phyloP scores from a whole-genome alignment of 176 grass and related monocot species.

The Oryza nivara region DNA sequence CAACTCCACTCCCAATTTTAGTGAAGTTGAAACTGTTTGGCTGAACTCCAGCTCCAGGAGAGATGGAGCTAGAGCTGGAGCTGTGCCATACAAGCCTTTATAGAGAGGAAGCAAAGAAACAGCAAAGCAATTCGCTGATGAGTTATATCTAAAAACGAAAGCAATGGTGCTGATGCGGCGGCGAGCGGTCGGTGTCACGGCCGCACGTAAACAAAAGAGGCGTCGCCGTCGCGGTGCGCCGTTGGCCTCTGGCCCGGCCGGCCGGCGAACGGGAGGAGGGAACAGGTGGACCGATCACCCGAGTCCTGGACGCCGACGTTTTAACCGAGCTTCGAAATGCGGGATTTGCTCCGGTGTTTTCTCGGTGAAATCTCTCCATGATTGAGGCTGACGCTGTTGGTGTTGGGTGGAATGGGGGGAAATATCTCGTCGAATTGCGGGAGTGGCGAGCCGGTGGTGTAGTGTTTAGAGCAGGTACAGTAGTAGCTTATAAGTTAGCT shows the following conservation, averaged over 20 bases:
- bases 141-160: background rate
- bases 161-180: background rate
- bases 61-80: too few species aligned
- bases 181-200: conserved; percentile 16
- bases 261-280: background rate
- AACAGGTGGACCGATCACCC: background rate
- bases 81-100: too few species aligned
- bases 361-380: too few species aligned
- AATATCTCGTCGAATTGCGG: background rate
- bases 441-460: too few species aligned
- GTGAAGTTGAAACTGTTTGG: too few species aligned
- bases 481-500: too few species aligned
- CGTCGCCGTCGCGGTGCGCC: conserved; percentile 32
- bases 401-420: background rate
- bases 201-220: conserved; percentile 36
- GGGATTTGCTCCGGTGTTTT: background rate
- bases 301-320: conserved; percentile 19
- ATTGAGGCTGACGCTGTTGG: too few species aligned
- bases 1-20: too few species aligned
- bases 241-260: background rate
- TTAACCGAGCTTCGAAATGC: background rate
- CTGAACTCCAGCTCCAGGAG: too few species aligned
- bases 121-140: too few species aligned
- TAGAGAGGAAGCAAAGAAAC: background rate
- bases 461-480: too few species aligned